Evolutionary conservation across 352 stramenopile species (phyloP).

Genomic region (Thalassiosira hispida): DNA sequence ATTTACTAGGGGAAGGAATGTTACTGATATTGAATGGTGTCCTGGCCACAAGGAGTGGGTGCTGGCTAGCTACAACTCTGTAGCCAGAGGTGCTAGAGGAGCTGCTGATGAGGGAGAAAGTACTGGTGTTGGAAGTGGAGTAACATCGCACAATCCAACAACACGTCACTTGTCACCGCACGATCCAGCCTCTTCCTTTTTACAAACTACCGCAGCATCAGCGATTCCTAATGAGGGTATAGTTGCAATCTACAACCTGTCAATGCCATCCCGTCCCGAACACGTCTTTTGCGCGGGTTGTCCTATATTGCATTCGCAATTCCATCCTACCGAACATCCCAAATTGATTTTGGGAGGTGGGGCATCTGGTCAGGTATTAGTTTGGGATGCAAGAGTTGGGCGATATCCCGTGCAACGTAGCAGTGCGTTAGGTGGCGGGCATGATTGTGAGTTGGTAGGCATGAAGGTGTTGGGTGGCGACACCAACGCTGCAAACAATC

Average conservation of each 20-base stretch:
- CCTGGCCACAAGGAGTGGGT: slow-evolving; percentile 76
- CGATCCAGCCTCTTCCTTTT: slow-evolving; percentile 68
- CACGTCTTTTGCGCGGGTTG: slow-evolving; percentile 81
- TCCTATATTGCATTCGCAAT: slow-evolving; percentile 68
- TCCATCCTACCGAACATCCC: slow-evolving; percentile 80
- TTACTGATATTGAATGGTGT: slow-evolving; percentile 84
- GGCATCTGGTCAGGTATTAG: slow-evolving; percentile 73
- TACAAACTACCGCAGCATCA: slow-evolving; percentile 27
- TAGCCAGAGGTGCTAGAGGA: slow-evolving; percentile 22
- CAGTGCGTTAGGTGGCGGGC: slow-evolving; percentile 49
- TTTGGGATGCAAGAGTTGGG: slow-evolving; percentile 82
- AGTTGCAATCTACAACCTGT: slow-evolving; percentile 72
- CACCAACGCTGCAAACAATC: background rate
- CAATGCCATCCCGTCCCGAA: slow-evolving; percentile 78
- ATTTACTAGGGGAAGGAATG: slow-evolving; percentile 68
- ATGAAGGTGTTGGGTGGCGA: slow-evolving; percentile 33
- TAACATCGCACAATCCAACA: slow-evolving; percentile 21
- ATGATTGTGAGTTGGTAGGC: slow-evolving; percentile 71
- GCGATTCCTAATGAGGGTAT: slow-evolving; percentile 41
- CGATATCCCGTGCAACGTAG: slow-evolving; percentile 79
- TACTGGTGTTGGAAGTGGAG: slow-evolving; percentile 25
- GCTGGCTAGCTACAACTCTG: slow-evolving; percentile 71
- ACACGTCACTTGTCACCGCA: slow-evolving; percentile 53
- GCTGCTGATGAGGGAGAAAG: background rate
- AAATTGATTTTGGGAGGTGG: slow-evolving; percentile 75